Evolutionary conservation across 2,329 filamentous ascomycete species (phyloP), one percentile per base, ranked within the genome.

Genomic region (Fusarium tjaetaba): DNA sequence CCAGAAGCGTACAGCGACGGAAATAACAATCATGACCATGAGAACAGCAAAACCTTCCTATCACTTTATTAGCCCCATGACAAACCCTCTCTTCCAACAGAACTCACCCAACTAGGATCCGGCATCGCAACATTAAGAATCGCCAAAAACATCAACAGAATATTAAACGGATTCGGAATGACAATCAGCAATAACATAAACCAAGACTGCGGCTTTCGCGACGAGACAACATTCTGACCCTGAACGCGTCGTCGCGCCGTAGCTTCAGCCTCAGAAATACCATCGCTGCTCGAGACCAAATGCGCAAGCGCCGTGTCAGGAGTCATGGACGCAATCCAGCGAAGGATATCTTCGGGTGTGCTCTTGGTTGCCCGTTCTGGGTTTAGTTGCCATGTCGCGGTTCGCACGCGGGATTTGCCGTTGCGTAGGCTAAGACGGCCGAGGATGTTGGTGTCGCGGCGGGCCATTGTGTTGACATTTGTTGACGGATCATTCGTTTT

Each of bases 111-210:
- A 9, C 38, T 61, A n/a, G 59, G 59, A 36, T 42, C 6, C 8
- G 59, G 59, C 59, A 61, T 57, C 15, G 59, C 59, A 16, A 61
- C 48, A 24, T 57, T 61, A 4, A 61, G 38, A 11, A 61, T 61
- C 9, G 59, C 59, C 30, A 61, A 6, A 13, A 61, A 61, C 8
- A 20, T 22, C 49, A 61, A n/a, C 14, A 61, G 7, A 3, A 61
- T 45, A 57, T 61, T 61, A 18, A 61, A 61, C 24, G 59, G 59
- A 9, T 61, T 61, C 22, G 59, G 59, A 24, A 61, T 34, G 0
- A 61, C 59, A 36, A 38, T 57, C 5, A 61, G 3, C 16, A 61
- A 55, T 4, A 61, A 38, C 59, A 61, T 61, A 15, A 45, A 57
- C 59, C 59, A 61, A 26, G 49, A 56, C 24, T 57, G 59, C 11